Evolutionary conservation across 306 rosid genomes (phyloP), one percentile per base, ranked within the genome.

Genomic region (Vigna trinervia): DNA sequence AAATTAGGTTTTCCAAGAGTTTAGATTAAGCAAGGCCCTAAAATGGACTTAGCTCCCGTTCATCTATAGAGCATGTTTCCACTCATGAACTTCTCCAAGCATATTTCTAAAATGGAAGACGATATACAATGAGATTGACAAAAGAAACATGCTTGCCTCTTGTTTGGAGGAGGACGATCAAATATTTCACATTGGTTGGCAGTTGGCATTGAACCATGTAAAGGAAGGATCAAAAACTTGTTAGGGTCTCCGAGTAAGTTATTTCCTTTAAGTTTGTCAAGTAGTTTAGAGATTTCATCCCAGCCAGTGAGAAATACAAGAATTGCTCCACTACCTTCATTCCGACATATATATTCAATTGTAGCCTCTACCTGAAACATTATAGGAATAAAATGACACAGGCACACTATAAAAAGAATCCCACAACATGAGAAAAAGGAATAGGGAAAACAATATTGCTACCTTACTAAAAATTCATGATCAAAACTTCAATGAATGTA

Each of bases 131-230:
- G 39, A 77, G 71, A 78, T 50, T 51, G 80, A 65, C 62, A 82
- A 67, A 75, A 70, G 83, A 63, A 74, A 75, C 47, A 78, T 62
- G 86, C 93, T 87, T 90, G 81, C 98, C 98, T 90, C 84, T 85
- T 90, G 86, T 77, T 86, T 60, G 85, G 87, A 69, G 97, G 92
- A 76, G 97, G 98, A 17, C 86, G 88, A 66, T 90, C 97, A 87
- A 94, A 94, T 89, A 94, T 94, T 76, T 94, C 98, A 22, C 90
- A 88, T 78, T 94, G 98, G 85, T 90, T 91, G 75, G 86, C 57
- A 15, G 97, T 92, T 81, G 97, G 98, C 98, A 94, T 90, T 75
- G 98, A 92, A 57, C 98, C 97, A 79, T 94, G 98, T 46, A 94
- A 69, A 74, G 98, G 97, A 80, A 94, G 93, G 79, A 88, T 77